A percentile compares a stretch with the other conserved stretches of the same genome.
phyloP scores from a whole-genome alignment of 257 asterid genomes.

The Voacanga thouarsii region DNA sequence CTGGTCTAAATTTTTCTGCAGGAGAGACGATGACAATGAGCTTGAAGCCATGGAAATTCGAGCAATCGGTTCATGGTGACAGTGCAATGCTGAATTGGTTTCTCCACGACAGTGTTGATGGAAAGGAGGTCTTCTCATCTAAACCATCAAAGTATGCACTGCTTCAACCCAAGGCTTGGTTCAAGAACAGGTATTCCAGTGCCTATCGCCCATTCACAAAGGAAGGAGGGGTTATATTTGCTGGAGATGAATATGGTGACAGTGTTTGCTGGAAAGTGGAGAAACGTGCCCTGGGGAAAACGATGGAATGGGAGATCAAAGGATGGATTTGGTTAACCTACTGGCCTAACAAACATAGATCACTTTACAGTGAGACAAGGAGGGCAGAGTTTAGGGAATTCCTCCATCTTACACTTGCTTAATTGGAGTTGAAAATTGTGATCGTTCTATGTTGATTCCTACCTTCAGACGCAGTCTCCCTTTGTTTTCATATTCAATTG shows the following conservation, averaged over 20 bases:
- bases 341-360: constrained; percentile 78
- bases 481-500: neutral
- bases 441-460: neutral
- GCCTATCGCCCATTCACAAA: constrained; percentile 65
- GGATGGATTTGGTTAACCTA: constrained; percentile 87
- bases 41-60: constrained; percentile 84
- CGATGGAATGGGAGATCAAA: constrained; percentile 80
- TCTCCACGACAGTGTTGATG: constrained; percentile 67
- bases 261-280: constrained; percentile 81
- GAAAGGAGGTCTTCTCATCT: constrained; percentile 79
- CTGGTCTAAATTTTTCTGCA: constrained; percentile 61
- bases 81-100: constrained; percentile 63
- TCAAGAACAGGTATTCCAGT: constrained; percentile 69
- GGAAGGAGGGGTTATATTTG: constrained; percentile 82
- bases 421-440: neutral
- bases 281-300: constrained; percentile 42
- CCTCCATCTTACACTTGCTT: constrained; percentile 42
- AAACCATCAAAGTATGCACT: constrained; percentile 67
- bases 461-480: neutral
- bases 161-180: constrained; percentile 76
- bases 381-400: constrained; percentile 64
- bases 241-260: constrained; percentile 89
- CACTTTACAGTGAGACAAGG: constrained; percentile 67
- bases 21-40: constrained; percentile 54
- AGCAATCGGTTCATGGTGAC: constrained; percentile 67